Evolutionary conservation across 2,329 filamentous ascomycete genomes (phyloP), one percentile per base, ranked within the genome.

Genomic region (Fusarium succisae): DNA sequence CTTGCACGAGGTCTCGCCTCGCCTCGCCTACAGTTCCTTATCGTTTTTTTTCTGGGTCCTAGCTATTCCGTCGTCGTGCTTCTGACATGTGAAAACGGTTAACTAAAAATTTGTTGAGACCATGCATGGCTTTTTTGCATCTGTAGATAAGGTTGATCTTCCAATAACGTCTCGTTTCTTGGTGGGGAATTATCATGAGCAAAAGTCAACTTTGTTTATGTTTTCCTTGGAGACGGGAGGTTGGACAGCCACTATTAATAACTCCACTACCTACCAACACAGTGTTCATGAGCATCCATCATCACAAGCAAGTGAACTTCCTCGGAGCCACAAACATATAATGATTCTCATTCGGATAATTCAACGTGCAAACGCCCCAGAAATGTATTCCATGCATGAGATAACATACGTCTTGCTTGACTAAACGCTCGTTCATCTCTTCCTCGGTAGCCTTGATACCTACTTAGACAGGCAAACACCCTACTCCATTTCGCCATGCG

Each of bases 41-140:
- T 64, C 53, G 39, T 48, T 59, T 74, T 47, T 51, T 62, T 56
- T 54, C 63, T 45, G 50, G 55, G 43, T 60, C 56, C 66, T 45
- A 12, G 26, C 15, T 67, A 57, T 66, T 55, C 45, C 32, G 48
- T 35, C 24, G 30, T 63, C 22, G 26, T 63, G 26, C 38, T 41
- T 54, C 60, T 78, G 75, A 76, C 76, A 78, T 78, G 76, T 78
- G 76, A 78, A 76, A 75, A 68, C 66, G 60, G 66, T 51, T 37
- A 62, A 62, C 32, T 63, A 69, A 67, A 67, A 63, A 66, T 69
- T 45, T 77, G 76, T 77, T 77, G 76, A 73, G 69, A 55, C 41
- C 41, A 58, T 41, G 50, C 41, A 61, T 44, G 50, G 63, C 45
- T 30, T 24, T 39, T 39, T 22, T 22, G 39, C 41, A 22, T 28